Conservation (phyloP, 2,329 filamentous ascomycete genomes). For the Trichoderma endophyticum region DNA sequence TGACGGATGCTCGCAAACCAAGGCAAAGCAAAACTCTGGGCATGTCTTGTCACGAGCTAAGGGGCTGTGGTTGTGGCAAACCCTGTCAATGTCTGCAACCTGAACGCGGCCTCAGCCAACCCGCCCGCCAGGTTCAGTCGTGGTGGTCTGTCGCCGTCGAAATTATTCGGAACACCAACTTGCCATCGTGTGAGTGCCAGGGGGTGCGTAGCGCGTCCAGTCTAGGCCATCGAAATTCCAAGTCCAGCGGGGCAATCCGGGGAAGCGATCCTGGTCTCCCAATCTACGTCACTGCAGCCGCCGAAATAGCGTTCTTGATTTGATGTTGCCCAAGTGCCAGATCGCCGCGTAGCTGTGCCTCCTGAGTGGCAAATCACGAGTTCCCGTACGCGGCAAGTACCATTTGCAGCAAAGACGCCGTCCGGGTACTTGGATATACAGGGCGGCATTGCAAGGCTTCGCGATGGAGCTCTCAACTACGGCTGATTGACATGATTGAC, state of each 20-base stretch:
- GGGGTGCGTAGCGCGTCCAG: background rate
- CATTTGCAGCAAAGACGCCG: background rate
- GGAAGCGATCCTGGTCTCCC: background rate
- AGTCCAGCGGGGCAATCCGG: constrained; percentile 12
- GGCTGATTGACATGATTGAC: background rate
- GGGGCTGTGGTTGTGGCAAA: constrained; percentile 6
- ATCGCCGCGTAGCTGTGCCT: background rate
- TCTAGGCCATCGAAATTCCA: background rate
- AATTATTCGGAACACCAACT: background rate
- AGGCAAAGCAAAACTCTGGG: background rate
- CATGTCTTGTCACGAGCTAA: background rate
- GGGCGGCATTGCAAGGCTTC: background rate
- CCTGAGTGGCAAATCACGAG: background rate
- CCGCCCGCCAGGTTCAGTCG: background rate
- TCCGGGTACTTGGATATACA: background rate
- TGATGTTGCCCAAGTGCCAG: background rate
- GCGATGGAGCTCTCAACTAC: background rate
- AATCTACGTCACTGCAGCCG: constrained; percentile 12
- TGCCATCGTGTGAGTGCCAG: background rate
- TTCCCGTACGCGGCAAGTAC: background rate
- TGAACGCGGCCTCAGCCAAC: background rate
- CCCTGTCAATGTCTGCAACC: background rate
- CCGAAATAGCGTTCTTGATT: background rate
- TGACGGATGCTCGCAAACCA: background rate
- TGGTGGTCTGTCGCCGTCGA: background rate